Evolutionary conservation across 306 rosid genomes (phyloP).

Genomic region (Senna siamea): DNA sequence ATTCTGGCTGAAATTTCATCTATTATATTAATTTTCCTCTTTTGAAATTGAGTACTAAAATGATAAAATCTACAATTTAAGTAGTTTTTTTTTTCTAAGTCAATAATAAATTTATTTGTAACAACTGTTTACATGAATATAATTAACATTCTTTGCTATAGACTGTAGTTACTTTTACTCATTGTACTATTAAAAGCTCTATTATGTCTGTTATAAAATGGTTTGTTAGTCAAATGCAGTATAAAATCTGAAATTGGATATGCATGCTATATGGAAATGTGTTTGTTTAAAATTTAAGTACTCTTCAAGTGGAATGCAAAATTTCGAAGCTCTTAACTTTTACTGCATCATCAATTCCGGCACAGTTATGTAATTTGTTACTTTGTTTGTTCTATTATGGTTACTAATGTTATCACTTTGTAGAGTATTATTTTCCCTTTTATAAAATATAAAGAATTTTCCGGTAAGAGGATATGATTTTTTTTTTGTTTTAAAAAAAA

Average conservation of each 20-base stretch:
- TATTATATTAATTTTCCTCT: not conserved
- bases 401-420: not conserved
- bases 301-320: not conserved
- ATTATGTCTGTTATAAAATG: not conserved
- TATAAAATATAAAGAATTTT: not conserved
- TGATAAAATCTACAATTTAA: not conserved
- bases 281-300: not conserved
- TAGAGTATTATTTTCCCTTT: not conserved
- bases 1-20: slow-evolving; percentile 21
- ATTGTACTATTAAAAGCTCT: not conserved
- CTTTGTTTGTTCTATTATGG: not conserved
- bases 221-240: not conserved
- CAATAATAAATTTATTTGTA: not conserved
- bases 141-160: not conserved
- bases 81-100: not conserved
- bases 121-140: not conserved
- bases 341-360: not conserved
- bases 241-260: not conserved
- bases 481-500: not conserved
- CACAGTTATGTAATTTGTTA: not conserved
- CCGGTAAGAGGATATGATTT: not conserved
- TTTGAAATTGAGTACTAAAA: slow-evolving; percentile 8
- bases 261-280: not conserved
- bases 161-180: not conserved
- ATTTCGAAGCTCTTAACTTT: not conserved